Evolutionary conservation across 371 early-diverging fungal genomes (phyloP).

Genomic region (Paraphysoderma sedebokerense): DNA sequence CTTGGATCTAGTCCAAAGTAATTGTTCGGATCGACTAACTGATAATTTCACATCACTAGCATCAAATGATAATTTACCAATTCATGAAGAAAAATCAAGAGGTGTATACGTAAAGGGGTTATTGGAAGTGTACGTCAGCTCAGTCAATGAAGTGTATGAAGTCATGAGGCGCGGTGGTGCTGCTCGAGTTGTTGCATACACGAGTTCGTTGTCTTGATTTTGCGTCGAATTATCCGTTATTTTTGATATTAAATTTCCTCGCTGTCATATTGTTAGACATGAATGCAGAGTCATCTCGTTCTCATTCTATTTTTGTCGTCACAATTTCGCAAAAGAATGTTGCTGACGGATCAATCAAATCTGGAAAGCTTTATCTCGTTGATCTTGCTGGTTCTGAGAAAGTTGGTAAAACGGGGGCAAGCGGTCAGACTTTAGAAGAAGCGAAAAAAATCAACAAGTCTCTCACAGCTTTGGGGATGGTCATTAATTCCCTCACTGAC

Average conservation of each 20-base stretch:
- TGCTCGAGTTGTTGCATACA: conserved; percentile 79
- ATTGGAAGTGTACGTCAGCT: conserved; percentile 80
- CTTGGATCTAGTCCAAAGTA: too few relatives aligned
- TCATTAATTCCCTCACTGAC: conserved; percentile 90
- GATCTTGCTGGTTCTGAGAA: conserved; percentile 99
- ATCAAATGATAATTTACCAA: conserved; percentile 68
- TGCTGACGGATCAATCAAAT: conserved; percentile 68
- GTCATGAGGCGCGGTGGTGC: conserved; percentile 80
- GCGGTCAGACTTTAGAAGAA: conserved; percentile 96
- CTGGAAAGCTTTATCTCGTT: conserved; percentile 84
- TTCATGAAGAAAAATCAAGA: conserved; percentile 83
- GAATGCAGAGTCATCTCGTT: conserved; percentile 93
- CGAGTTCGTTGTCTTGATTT: conserved; percentile 30
- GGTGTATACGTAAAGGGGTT: conserved; percentile 95
- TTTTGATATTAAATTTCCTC: background rate
- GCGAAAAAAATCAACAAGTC: conserved; percentile 99
- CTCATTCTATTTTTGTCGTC: conserved; percentile 95
- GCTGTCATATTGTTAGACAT: conserved; percentile 40
- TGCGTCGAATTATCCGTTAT: background rate
- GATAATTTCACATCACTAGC: conserved; percentile 36
- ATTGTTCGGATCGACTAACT: too few relatives aligned
- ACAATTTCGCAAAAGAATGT: conserved; percentile 85
- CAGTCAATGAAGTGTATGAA: conserved; percentile 85
- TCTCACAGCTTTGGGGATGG: conserved; percentile 93
- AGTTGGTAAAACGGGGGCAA: conserved; percentile 94